Evolutionary conservation across 768 basidiomycete genomes (phyloP), one percentile per base, ranked within the genome.

Genomic region (Cystoderma amianthinum): DNA sequence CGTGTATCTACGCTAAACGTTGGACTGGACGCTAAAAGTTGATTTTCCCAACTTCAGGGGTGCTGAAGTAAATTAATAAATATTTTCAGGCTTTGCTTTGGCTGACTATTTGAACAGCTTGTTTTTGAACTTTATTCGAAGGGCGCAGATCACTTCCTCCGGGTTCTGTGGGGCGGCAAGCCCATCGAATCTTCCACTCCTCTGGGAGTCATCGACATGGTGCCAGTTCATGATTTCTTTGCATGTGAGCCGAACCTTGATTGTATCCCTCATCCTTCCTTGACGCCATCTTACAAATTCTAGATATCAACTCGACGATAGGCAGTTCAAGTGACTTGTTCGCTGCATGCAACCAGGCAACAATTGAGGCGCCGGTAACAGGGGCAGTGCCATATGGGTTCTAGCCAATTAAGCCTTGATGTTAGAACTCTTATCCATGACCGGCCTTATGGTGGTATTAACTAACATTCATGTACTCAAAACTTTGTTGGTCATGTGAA

Each of bases 121-220:
- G 64, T 66, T 0, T 76, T 73, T 41, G 74, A 76, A 43, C 53
- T 76, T 5, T 74, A 74, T 47, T 55, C 52, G 23, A 12, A 19
- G 25, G 38, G 38, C 9, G 20, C 34, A 2, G 33, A 44, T 10
- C 58, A 59, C 36, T 71, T 62, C 46, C 44, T 76, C 13, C 67
- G 74, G n/a, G 68, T 74, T 5, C 56, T 76, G 2, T 76, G 72
- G 72, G 62, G 65, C 15, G 74, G 74, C 6, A 68, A 68, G 37
- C 68, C 71, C 1, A 70, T 76, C 59, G 56, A 62, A 39, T 74
- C 72, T 0, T 69, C 71, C 0, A 70, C 71, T 0, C 67, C 68
- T 4, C 56, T 76, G 35, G 69, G 70, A n/a, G 55, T 53, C 7
- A 57, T 74, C 4, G 64, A 74, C 44, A 62, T 72, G 69, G 54